phyloP scores from a whole-genome alignment of 2,329 filamentous ascomycete species.

The Sporothrix brasiliensis region DNA sequence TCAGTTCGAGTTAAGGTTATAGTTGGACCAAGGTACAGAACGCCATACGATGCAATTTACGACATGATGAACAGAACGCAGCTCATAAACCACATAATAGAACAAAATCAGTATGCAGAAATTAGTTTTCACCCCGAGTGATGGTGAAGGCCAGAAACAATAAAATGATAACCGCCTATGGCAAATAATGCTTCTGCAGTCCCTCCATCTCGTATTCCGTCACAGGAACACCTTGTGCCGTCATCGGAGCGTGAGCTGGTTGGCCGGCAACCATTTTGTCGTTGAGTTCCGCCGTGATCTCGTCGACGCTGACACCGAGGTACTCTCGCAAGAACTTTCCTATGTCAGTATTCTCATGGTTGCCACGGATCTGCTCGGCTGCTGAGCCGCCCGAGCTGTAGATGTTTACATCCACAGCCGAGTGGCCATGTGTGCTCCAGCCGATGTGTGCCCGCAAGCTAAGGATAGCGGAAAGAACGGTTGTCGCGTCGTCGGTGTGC shows the following conservation, averaged over 20 bases:
- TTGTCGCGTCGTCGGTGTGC: slow-evolving; percentile 56
- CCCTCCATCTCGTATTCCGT: slow-evolving; percentile 29
- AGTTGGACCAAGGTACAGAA: slow-evolving; percentile 1
- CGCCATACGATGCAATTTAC: slow-evolving; percentile 24
- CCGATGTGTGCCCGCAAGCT: slow-evolving; percentile 86
- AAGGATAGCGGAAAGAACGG: slow-evolving; percentile 78
- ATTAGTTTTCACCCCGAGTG: background rate
- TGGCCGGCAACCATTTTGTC: slow-evolving; percentile 45
- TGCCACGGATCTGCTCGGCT: slow-evolving; percentile 70
- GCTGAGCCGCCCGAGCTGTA: slow-evolving; percentile 75
- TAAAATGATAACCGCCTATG: background rate
- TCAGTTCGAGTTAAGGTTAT: background rate
- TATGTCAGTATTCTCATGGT: slow-evolving; percentile 93
- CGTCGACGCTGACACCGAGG: slow-evolving; percentile 75
- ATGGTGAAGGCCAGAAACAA: background rate
- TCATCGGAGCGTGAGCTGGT: background rate
- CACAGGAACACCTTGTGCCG: slow-evolving; percentile 11
- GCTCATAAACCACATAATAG: background rate
- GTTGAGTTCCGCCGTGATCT: slow-evolving; percentile 74
- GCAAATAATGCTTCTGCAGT: background rate
- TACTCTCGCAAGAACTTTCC: slow-evolving; percentile 80
- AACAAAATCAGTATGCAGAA: background rate
- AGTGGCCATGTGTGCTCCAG: slow-evolving; percentile 93
- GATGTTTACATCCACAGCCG: slow-evolving; percentile 93
- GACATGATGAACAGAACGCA: background rate